Evolutionary conservation across 2,329 filamentous ascomycete genomes (phyloP).

Genomic region (Aureobasidium sp.): DNA sequence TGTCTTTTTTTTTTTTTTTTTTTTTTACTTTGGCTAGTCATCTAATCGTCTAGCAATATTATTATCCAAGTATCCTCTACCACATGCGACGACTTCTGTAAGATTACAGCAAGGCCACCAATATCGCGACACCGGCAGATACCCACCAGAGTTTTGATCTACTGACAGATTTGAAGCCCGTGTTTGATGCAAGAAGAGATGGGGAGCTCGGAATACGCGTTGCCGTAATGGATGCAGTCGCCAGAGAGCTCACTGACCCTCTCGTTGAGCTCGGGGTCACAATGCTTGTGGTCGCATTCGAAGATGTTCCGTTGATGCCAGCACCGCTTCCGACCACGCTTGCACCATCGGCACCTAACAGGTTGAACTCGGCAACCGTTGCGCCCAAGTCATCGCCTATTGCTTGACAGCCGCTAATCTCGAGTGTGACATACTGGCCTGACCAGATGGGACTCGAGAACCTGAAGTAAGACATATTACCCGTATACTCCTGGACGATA

Average conservation of each 20-base stretch:
- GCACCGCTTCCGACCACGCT: conserved; percentile 6
- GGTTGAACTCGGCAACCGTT: conserved; percentile 45
- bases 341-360: conserved; percentile 13
- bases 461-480: conserved; percentile 41
- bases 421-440: conserved; percentile 40
- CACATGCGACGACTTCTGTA: background rate
- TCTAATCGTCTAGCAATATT: background rate
- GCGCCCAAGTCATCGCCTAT: conserved; percentile 36
- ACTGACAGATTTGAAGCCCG: background rate
- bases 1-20: background rate
- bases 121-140: background rate
- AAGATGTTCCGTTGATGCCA: background rate
- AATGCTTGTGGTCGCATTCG: background rate
- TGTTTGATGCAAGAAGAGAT: background rate
- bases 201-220: background rate
- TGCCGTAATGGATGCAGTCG: conserved; percentile 11
- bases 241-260: conserved; percentile 6
- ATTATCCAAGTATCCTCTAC: background rate
- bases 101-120: background rate
- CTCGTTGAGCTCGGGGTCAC: conserved; percentile 7
- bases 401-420: conserved; percentile 42
- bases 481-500: conserved; percentile 35
- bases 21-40: background rate
- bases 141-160: background rate
- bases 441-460: conserved; percentile 35